Conservation (phyloP, 2,329 filamentous ascomycete genomes). For the Colletotrichum camelliae region DNA sequence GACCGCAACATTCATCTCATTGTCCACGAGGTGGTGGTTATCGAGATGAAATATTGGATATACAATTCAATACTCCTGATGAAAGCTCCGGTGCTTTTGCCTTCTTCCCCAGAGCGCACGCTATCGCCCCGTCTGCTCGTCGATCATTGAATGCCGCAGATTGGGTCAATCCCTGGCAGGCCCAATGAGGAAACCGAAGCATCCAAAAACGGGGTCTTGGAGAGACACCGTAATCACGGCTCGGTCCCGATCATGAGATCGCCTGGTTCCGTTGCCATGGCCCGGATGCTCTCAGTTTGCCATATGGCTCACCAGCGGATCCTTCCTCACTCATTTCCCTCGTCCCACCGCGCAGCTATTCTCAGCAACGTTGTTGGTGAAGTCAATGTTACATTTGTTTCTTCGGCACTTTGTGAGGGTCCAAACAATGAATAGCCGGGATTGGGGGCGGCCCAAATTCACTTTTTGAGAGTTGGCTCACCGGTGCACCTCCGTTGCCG, state of each 20-base stretch:
- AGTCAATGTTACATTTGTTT: conserved; percentile 6
- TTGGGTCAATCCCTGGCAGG: not conserved
- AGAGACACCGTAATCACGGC: not conserved
- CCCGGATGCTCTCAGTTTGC: not conserved
- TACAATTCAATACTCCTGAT: not conserved
- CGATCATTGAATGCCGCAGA: conserved; percentile 20
- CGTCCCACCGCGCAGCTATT: not conserved
- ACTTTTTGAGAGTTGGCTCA: not conserved
- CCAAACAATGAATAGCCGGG: not conserved
- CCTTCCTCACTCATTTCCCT: not conserved
- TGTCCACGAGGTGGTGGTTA: not conserved
- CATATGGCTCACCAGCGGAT: not conserved
- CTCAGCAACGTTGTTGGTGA: not conserved
- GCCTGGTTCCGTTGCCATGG: not conserved
- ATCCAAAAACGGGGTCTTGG: not conserved
- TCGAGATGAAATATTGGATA: conserved; percentile 12
- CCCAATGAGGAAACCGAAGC: conserved; percentile 8
- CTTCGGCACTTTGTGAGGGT: not conserved
- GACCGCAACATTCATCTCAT: not conserved
- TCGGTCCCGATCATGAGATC: conserved; percentile 10
- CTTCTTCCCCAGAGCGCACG: conserved; percentile 5
- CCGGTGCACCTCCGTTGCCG: conserved; percentile 6
- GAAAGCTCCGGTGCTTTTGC: not conserved
- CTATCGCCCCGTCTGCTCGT: conserved; percentile 3
- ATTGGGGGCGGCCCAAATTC: not conserved